Evolutionary conservation across 371 early-diverging fungal species (phyloP), one percentile per base, ranked within the genome.

Genomic region (Dichotomocladium elegans): DNA sequence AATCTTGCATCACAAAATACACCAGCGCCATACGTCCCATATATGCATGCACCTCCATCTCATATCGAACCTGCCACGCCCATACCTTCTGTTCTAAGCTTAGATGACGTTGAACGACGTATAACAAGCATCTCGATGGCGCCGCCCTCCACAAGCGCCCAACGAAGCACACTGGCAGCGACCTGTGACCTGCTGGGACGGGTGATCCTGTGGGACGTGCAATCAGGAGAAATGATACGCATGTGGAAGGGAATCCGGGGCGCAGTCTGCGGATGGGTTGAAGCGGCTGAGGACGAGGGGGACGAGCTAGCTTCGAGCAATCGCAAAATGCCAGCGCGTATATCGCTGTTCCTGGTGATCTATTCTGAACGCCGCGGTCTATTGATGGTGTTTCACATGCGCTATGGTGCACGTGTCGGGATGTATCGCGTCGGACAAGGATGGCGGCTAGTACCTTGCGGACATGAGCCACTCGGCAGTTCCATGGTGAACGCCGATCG

Each of bases 241-340:
- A 80, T 86, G 76, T 84, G 82, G 82, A 86, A 86, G 56, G 86
- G 86, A 6, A 65, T 83, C 6, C 74, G 86, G 11, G 86, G 81
- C 10, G 83, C 85, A 1, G 68, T 73, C 2, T 84, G 85, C 47
- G 85, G 83, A 3, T 86, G 86, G 86, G 63, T 83, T 3, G 72
- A 81, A 51, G 60, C 64, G 14, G 55, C 60, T 51, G 66, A 68
- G 24, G 67, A 62, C 8, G 61, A 64, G 19, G 14, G 57, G 1
- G 56, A 52, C 15, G 26, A 29, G 37, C 11, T 41, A 9, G 21
- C 43, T 25, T 26, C 26, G 45, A 11, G 12, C 14, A 14, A 48
- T 34, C 28, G 53, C 34, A 46, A 12, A 11, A 19, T 22, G 19
- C 46, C 41, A 8, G 52, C 58, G 17, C 66, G 67, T 10, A 40